These are phyloP conservation scores for Populus hybrid DNA, from an alignment of 441 rosid species.

Conservation along the genomic window DNA sequence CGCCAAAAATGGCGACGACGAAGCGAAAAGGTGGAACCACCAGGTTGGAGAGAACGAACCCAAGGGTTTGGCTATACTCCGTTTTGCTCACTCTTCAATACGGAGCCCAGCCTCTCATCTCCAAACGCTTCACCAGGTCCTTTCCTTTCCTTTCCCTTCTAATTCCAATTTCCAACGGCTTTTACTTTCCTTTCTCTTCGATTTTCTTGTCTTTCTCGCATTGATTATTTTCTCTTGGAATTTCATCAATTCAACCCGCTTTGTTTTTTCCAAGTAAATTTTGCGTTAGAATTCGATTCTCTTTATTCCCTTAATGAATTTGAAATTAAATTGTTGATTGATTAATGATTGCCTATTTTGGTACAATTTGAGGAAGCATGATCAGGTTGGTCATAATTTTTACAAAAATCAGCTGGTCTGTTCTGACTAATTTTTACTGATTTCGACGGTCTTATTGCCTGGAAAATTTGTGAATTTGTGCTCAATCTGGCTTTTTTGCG, in stretches of 20 bases:
- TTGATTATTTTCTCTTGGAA: not conserved
- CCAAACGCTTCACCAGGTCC: slow-evolving; percentile 86
- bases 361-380: too few species aligned
- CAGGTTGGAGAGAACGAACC: slow-evolving; percentile 22
- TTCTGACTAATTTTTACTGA: not conserved
- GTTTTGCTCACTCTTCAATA: slow-evolving; percentile 79
- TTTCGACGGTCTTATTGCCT: not conserved
- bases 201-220: not conserved
- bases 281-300: too few species aligned
- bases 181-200: not conserved
- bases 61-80: slow-evolving; percentile 63
- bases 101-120: slow-evolving; percentile 93
- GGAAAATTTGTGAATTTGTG: not conserved
- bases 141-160: not conserved
- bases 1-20: not conserved
- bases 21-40: not conserved
- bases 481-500: not conserved
- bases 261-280: too few species aligned
- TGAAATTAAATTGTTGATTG: too few species aligned
- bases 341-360: too few species aligned
- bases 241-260: too few species aligned
- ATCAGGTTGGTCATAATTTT: too few species aligned
- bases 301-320: too few species aligned
- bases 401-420: too few species aligned
- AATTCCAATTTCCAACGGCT: not conserved